These are phyloP conservation scores for Trypanosomatidae sp. DNA, from an alignment of 208 protist species.

Conservation along the genomic window DNA sequence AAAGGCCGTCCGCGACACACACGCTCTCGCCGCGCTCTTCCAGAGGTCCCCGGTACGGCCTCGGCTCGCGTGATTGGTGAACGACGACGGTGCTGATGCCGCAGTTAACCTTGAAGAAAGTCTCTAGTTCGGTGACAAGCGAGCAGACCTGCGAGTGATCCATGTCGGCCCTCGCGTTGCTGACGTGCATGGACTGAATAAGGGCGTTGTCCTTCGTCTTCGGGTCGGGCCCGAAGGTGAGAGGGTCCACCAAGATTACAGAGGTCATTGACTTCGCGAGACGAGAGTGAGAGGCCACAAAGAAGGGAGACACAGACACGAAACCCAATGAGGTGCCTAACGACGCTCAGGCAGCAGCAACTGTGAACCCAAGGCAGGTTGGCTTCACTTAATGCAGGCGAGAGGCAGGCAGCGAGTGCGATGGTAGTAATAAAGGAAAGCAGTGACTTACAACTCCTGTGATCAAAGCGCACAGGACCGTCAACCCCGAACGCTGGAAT, in stretches of 20 bases:
- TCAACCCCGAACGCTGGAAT: background rate
- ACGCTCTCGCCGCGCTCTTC: conserved; percentile 45
- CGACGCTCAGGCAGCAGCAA: background rate
- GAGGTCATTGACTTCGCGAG: conserved; percentile 28
- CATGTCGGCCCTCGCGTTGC: conserved; percentile 32
- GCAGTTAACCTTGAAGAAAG: conserved; percentile 19
- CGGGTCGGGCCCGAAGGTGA: conserved; percentile 30
- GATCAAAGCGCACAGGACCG: background rate
- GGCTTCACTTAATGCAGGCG: background rate
- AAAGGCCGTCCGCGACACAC: conserved; percentile 51
- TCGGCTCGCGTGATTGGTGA: conserved; percentile 29
- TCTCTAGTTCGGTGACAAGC: conserved; percentile 19
- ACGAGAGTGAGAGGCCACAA: background rate
- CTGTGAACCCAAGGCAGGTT: background rate
- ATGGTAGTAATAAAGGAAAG: background rate
- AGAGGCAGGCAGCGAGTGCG: background rate
- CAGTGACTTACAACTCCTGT: too few species aligned
- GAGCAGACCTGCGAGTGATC: conserved; percentile 33
- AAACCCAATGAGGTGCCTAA: background rate
- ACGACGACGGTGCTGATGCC: conserved; percentile 25
- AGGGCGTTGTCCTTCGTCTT: conserved; percentile 29
- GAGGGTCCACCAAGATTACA: conserved; percentile 30
- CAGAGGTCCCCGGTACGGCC: conserved; percentile 23
- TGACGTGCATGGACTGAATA: conserved; percentile 28
- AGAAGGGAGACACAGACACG: background rate